Conservation (phyloP, 805 yeast genomes). For the Candida manassasensis region DNA sequence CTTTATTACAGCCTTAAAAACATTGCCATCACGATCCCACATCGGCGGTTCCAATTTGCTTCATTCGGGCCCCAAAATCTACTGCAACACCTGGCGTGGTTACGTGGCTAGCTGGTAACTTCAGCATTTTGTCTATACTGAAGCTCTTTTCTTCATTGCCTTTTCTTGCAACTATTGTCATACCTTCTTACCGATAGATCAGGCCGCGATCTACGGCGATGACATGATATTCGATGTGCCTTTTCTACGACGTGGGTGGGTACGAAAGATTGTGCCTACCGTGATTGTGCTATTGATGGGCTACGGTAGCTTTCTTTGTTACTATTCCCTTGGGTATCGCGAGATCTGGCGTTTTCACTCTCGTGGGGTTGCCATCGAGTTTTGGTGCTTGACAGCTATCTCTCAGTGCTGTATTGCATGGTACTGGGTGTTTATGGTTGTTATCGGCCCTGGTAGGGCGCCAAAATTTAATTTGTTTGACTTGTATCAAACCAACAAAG, state of each 20-base stretch:
- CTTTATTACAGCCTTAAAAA: too few species aligned
- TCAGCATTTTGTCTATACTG: too few species aligned
- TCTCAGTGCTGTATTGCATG: slow-evolving; percentile 15
- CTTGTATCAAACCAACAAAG: slow-evolving; percentile 12
- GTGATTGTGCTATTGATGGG: slow-evolving; percentile 25
- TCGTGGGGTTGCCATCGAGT: slow-evolving; percentile 28
- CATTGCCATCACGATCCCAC: too few species aligned
- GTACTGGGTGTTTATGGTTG: slow-evolving; percentile 44
- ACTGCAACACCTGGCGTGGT: too few species aligned
- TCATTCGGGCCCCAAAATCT: too few species aligned
- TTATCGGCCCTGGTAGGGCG: slow-evolving; percentile 55
- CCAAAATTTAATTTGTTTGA: slow-evolving; percentile 35
- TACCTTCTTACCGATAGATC: too few species aligned
- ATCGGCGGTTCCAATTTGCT: too few species aligned
- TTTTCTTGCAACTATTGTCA: too few species aligned
- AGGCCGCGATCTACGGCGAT: too few species aligned
- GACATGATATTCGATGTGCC: slow-evolving; percentile 4
- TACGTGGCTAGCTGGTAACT: too few species aligned
- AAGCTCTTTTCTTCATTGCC: too few species aligned
- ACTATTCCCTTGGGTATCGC: slow-evolving; percentile 42
- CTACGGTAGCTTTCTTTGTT: slow-evolving; percentile 41
- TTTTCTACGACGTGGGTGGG: slow-evolving; percentile 1
- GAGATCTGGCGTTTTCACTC: slow-evolving; percentile 27
- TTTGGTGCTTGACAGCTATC: slow-evolving; percentile 29
- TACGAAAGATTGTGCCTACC: slow-evolving; percentile 23